Conservation (phyloP, 306 rosid species). For the Inga oerstediana region DNA sequence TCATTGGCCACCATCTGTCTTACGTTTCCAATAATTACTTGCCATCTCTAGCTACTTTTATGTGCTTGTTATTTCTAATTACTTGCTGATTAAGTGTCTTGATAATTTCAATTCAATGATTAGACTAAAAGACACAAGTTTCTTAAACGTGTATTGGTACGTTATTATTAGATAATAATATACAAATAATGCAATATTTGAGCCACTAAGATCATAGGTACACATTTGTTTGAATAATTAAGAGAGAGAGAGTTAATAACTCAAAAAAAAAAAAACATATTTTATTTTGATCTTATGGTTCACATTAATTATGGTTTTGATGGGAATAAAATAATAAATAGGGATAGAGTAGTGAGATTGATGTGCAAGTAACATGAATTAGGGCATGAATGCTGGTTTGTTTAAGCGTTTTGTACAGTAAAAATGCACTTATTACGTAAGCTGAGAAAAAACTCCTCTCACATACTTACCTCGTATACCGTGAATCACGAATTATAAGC, state of each 20-base stretch:
- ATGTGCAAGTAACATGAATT: constrained; percentile 26
- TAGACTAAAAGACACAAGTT: neutral
- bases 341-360: neutral
- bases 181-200: neutral
- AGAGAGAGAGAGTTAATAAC: neutral
- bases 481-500: too few species aligned
- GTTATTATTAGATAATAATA: neutral
- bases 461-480: too few species aligned
- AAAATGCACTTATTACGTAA: too few species aligned
- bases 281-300: neutral
- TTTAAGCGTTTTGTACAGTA: too few species aligned
- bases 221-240: neutral
- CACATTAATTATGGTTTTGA: neutral
- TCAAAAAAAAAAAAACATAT: neutral
- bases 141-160: neutral
- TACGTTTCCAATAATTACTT: neutral
- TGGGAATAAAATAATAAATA: neutral
- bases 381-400: constrained; percentile 18
- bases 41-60: neutral
- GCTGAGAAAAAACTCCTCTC: too few species aligned
- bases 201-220: neutral
- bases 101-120: neutral
- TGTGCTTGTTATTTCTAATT: neutral
- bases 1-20: neutral
- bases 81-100: neutral